Evolutionary conservation across 2,329 filamentous ascomycete genomes (phyloP).

Genomic region (Penicillium brevicompactum): DNA sequence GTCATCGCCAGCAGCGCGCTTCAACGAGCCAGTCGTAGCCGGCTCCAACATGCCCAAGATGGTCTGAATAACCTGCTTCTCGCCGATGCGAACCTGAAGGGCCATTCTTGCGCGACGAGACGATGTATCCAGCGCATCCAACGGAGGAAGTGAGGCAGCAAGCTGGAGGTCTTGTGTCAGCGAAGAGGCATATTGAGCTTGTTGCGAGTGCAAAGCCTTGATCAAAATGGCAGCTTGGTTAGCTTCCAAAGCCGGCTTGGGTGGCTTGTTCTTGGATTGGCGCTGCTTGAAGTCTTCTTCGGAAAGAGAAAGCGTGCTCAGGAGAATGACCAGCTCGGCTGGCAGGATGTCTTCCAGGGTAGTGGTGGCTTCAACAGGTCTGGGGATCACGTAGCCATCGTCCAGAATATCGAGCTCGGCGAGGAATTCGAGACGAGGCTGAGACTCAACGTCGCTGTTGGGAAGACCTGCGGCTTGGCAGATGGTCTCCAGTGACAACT

Average conservation of each 20-base stretch:
- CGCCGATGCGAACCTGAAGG: conserved; percentile 67
- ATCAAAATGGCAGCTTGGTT: conserved; percentile 37
- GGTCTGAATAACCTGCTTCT: conserved; percentile 67
- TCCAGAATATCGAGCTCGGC: conserved; percentile 68
- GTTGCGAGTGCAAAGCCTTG: conserved; percentile 40
- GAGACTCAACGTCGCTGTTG: conserved; percentile 29
- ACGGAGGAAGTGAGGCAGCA: conserved; percentile 36
- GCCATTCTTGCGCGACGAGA: conserved; percentile 59
- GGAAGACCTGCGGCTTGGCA: conserved; percentile 42
- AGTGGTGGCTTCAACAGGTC: conserved; percentile 26
- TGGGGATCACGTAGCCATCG: conserved; percentile 68
- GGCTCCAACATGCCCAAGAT: conserved; percentile 47
- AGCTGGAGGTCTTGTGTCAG: conserved; percentile 54
- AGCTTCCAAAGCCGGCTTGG: conserved; percentile 35
- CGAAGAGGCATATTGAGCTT: conserved; percentile 55
- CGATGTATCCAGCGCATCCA: conserved; percentile 36
- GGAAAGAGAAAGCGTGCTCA: conserved; percentile 37
- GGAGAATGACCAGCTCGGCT: conserved; percentile 41
- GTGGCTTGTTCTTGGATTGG: conserved; percentile 38
- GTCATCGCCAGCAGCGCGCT: conserved; percentile 31
- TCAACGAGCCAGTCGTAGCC: conserved; percentile 26
- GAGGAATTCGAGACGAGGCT: conserved; percentile 55
- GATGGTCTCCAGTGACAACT: conserved; percentile 68
- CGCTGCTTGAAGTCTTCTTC: conserved; percentile 37
- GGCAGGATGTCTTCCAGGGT: conserved; percentile 39